phyloP scores from a whole-genome alignment of 768 basidiomycete genomes.

The Pholiota microspora region DNA sequence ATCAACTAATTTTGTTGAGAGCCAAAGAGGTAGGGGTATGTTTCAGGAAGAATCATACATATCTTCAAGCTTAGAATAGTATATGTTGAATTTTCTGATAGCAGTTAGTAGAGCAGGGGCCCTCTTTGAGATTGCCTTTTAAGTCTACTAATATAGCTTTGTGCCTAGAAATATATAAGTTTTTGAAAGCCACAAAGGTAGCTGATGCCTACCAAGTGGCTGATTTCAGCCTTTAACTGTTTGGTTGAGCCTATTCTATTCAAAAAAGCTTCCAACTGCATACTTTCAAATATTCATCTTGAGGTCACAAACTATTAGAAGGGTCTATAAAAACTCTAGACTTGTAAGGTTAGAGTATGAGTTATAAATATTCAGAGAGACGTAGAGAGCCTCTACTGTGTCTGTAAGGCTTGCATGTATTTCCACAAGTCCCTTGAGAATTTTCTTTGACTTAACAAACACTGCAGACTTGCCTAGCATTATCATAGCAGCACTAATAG shows the following conservation, averaged over 20 bases:
- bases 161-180: too few species aligned
- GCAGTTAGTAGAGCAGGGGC: conserved; percentile 23
- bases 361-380: conserved; percentile 27
- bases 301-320: too few species aligned
- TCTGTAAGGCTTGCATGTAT: conserved; percentile 19
- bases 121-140: too few species aligned
- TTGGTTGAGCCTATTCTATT: too few species aligned
- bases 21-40: conserved; percentile 31
- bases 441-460: conserved; percentile 1
- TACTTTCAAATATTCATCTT: too few species aligned
- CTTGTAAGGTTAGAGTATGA: conserved; percentile 33
- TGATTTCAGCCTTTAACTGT: conserved; percentile 28
- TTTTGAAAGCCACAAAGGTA: too few species aligned
- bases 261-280: too few species aligned
- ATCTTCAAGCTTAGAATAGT: conserved; percentile 16
- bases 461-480: conserved; percentile 8
- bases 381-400: conserved; percentile 26
- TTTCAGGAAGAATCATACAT: conserved; percentile 18
- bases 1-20: too few species aligned
- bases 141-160: conserved; percentile 1
- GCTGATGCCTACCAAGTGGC: conserved; percentile 26
- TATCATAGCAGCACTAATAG: conserved; percentile 13
- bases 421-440: conserved; percentile 19
- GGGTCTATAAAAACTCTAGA: conserved; percentile 27
- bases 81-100: conserved; percentile 24